Evolutionary conservation across 73 alveolate species (phyloP), one percentile per base, ranked within the genome.

Genomic region (Stentor coeruleus): DNA sequence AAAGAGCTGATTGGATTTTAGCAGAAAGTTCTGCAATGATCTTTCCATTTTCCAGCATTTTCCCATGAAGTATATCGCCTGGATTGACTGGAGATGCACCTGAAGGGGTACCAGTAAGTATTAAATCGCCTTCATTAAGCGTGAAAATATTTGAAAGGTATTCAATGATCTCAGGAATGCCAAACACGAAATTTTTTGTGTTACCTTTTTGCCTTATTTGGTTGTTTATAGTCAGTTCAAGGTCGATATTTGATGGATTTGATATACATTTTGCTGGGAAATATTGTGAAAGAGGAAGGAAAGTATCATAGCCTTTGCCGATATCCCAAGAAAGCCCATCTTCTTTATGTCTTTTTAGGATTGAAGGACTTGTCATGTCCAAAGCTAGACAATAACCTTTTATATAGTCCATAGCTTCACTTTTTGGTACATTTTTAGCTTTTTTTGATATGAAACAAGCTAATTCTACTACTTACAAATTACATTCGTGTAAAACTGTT

Each of bases 21-120:
- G 66, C 20, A 20, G 20, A 49, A 49, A 49, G 66, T 20, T 49
- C 66, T 6, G 20, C 28, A 11, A 49, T 11, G 6, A 20, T 49
- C 6, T 49, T 49, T 49, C 20, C 66, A 11, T 49, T 49, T 49
- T 11, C 6, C 66, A 11, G 6, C 28, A 49, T 6, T 49, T 49
- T 49, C 20, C 66, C 66, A 20, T 49, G 66, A 20, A 49, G 66
- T 11, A 11, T 6, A 20, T 49, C 66, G 20, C 66, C 66, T 49
- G 6, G 66, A 11, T 49, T 49, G 28, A 49, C 20, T 49, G 6
- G 28, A 11, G 66, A 49, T 11, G 28, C 20, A 20, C 95, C 93
- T 33, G 82, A 92, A 0, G 98, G 97, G 39, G 97, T 94, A 1
- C 97, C 98, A 3, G 98, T 94, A 60, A 92, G 82, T 4, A 94